phyloP scores from a whole-genome alignment of 2,329 filamentous ascomycete genomes.

The Tolypocladium nubicola region DNA sequence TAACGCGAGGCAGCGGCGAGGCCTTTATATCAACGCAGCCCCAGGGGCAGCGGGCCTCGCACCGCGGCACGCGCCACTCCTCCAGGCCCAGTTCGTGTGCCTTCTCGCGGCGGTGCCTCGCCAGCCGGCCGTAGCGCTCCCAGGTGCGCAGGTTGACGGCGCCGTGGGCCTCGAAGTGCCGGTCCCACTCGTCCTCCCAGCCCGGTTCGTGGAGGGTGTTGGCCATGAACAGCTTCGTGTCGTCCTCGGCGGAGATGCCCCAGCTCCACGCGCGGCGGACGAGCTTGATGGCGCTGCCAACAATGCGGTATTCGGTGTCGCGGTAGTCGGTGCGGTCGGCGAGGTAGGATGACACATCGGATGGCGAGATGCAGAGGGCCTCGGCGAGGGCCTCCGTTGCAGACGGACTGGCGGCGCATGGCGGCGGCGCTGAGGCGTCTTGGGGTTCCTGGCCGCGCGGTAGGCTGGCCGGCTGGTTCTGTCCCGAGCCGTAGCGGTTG shows the following conservation, averaged over 20 bases:
- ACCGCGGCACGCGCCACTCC: constrained; percentile 1
- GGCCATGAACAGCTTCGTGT: constrained; percentile 10
- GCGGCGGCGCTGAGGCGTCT: not conserved
- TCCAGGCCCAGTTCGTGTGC: constrained; percentile 4
- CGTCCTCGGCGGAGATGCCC: constrained; percentile 6
- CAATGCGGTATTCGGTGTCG: constrained; percentile 4
- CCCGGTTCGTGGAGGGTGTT: constrained; percentile 9
- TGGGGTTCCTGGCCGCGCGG: too few species aligned
- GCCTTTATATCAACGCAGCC: constrained; percentile 3
- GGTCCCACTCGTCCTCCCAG: constrained; percentile 13
- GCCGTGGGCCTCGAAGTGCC: constrained; percentile 8
- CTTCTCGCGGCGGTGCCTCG: constrained; percentile 9
- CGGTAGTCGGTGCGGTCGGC: constrained; percentile 1
- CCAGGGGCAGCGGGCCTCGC: constrained; percentile 5
- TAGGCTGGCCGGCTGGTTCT: not conserved
- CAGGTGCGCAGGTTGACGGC: constrained; percentile 12
- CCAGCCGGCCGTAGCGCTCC: constrained; percentile 13
- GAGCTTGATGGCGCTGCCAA: constrained; percentile 8
- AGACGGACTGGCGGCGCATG: not conserved
- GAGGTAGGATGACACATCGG: constrained; percentile 5
- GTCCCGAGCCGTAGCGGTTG: not conserved
- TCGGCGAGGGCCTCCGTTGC: constrained; percentile 2
- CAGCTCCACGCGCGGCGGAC: constrained; percentile 8
- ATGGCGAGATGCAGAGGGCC: constrained; percentile 3
- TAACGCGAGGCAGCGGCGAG: not conserved